Evolutionary conservation across 1,284 basidiomycete species (phyloP), one percentile per base, ranked within the genome.

Genomic region (Volvariella volvacea): DNA sequence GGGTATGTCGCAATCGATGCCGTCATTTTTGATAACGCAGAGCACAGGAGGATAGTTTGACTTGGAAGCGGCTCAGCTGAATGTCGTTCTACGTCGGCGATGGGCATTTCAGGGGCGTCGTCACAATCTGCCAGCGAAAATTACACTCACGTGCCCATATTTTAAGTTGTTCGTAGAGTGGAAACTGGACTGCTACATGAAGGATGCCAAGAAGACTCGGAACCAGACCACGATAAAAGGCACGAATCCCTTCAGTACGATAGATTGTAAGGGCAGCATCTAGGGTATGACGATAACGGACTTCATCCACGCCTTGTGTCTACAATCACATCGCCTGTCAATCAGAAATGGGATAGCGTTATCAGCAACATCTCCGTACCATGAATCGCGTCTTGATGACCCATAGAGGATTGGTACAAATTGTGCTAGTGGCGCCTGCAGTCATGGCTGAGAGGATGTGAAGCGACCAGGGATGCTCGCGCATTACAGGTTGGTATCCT

Each of bases 351-450:
- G 25, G 6, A 12, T 28, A 28, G 25, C 6, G 25, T 28, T 28
- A 28, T 36, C 19, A 20, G 37, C 22, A 32, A 41, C 20, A 41
- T 14, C 45, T 44, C 70, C 78, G 57, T 59, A 94, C 92, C 94
- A 96, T 95, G 66, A 96, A 96, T 19, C 93, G 80, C 16, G 93
- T 96, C 71, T 96, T 96, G 63, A 97, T 92, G 34, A 97, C 91
- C 93, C 93, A 97, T 4, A 97, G 63, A 0, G 93, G 94, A 65
- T 92, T 96, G 20, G 93, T 96, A 55, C 85, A 83, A 40, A 90
- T 79, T 2, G 93, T 95, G 54, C 92, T 93, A 9, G 85, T 74
- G 6, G 89, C 92, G 16, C 94, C 93, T 1, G 93, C 93, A 22
- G 77, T 73, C 92, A 96, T 95, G 6, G 94, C 92, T 3, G 93